These are phyloP conservation scores for Aureobasidium sp. DNA, from an alignment of 2,329 filamentous ascomycete species.

Conservation along the genomic window DNA sequence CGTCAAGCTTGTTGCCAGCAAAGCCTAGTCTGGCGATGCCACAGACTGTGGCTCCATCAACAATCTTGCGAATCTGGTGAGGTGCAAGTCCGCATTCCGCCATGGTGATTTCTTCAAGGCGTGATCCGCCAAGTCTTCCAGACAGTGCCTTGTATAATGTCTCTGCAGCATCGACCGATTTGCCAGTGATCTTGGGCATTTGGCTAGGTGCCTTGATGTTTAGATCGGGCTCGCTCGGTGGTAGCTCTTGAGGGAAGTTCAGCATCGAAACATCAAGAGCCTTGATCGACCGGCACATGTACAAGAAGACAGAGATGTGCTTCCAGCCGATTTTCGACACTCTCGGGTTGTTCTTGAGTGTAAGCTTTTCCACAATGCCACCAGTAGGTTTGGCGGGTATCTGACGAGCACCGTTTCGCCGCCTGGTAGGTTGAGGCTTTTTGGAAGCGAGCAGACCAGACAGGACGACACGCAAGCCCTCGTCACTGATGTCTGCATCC, in stretches of 20 bases:
- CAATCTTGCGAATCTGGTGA: constrained; percentile 63
- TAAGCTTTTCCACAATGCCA: constrained; percentile 80
- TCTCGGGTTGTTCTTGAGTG: constrained; percentile 81
- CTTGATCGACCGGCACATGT: constrained; percentile 81
- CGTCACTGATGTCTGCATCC: constrained; percentile 79
- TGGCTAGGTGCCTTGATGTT: constrained; percentile 20
- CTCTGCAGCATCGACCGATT: constrained; percentile 48
- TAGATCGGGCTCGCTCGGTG: constrained; percentile 21
- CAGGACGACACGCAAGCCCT: constrained; percentile 77
- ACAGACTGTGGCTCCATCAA: constrained; percentile 75
- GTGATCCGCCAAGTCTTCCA: constrained; percentile 66
- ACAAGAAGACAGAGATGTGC: constrained; percentile 80
- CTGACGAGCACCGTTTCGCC: constrained; percentile 21
- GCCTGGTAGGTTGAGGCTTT: constrained; percentile 44
- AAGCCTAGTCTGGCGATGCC: constrained; percentile 74
- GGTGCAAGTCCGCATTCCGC: constrained; percentile 69
- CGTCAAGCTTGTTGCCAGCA: constrained; percentile 71
- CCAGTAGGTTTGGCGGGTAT: constrained; percentile 34
- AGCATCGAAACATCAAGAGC: constrained; percentile 81
- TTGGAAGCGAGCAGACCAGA: constrained; percentile 79
- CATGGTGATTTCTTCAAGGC: constrained; percentile 75
- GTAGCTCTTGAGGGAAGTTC: constrained; percentile 56
- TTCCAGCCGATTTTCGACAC: constrained; percentile 85
- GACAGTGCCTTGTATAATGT: constrained; percentile 69
- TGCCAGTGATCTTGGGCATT: constrained; percentile 19